Evolutionary conservation across 768 basidiomycete species (phyloP), one percentile per base, ranked within the genome.

Genomic region (Gloeopeniophorella convolvens): DNA sequence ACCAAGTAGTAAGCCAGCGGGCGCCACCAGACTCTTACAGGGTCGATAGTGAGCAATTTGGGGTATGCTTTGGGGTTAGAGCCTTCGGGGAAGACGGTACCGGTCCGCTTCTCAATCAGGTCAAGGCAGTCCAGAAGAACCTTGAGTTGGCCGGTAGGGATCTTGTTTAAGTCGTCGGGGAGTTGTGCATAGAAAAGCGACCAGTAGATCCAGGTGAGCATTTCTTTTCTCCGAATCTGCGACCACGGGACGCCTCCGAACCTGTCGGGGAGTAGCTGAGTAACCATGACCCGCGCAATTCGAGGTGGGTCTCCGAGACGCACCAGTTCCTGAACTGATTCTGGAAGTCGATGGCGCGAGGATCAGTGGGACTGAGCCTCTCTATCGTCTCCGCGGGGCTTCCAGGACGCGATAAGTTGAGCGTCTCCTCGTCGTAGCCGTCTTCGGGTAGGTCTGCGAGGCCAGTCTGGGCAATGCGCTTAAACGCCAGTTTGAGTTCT

Each of bases 141-240:
- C 6, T 62, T 64, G 24, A 67, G 70, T 42, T 79, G 78, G 3
- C 68, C 52, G 10, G 69, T 63, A 2, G 79, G 66, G 15, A 88
- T 63, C 24, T 65, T 45, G 10, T 80, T 72, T 4, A 68, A 62
- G 5, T 76, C n/a, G n/a, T n/a, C 61, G 13, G 83, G 82, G 27
- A 87, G 69, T 32, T 79, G 72, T 4, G 75, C 70, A 61, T 85
- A 85, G 66, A 82, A 93, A 60, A 87, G 82, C 20, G 79, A 76
- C 90, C 91, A 94, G 49, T 88, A 82, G 26, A 95, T 69, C 86
- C 89, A 94, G 51, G 77, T 70, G 34, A 73, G 73, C 48, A 89
- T 68, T 62, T 90, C 79, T 32, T 76, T 68, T 15, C 70, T 72
- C 36, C 72, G 79, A 50, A 95, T 76, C 11, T 75, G 70, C 0